Percentiles rank a stretch among this genome's conserved stretches.
phyloP scores from a whole-genome alignment of 768 basidiomycete species.

The Leccinellum rugosiceps region DNA sequence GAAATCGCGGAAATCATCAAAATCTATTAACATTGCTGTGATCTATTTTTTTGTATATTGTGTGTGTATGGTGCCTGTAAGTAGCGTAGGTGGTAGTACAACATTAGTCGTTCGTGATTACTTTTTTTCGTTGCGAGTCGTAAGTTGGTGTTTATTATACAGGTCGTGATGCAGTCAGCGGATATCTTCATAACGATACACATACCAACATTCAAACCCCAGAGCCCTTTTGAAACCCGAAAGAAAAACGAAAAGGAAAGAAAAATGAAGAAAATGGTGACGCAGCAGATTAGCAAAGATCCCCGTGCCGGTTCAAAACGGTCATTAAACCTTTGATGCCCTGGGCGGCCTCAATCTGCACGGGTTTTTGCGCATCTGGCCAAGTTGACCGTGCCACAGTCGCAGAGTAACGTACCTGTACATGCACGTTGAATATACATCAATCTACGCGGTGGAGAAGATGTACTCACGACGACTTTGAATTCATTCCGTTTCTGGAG shows the following conservation, averaged over 20 bases:
- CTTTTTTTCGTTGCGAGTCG: conserved; percentile 10
- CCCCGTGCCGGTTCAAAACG: conserved; percentile 32
- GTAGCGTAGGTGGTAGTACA: conserved; percentile 29
- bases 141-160: conserved; percentile 17
- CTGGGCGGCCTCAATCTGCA: conserved; percentile 33
- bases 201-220: conserved; percentile 18
- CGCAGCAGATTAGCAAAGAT: conserved; percentile 18
- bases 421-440: conserved; percentile 10
- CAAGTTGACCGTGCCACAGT: conserved; percentile 35
- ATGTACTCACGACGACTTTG: conserved; percentile 32
- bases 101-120: conserved; percentile 20
- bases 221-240: neutral
- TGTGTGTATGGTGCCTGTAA: conserved; percentile 14
- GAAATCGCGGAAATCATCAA: conserved; percentile 4
- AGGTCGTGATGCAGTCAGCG: conserved; percentile 1
- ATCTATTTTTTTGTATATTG: conserved; percentile 6
- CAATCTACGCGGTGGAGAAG: conserved; percentile 4
- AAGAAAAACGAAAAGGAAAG: conserved; percentile 12
- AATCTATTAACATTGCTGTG: conserved; percentile 4
- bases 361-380: conserved; percentile 37
- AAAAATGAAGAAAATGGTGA: neutral
- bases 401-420: conserved; percentile 34
- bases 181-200: conserved; percentile 21
- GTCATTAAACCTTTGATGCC: conserved; percentile 38
- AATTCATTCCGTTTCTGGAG: conserved; percentile 31